Evolutionary conservation across 768 basidiomycete genomes (phyloP), one percentile per base, ranked within the genome.

Genomic region (Mycena vitilis): DNA sequence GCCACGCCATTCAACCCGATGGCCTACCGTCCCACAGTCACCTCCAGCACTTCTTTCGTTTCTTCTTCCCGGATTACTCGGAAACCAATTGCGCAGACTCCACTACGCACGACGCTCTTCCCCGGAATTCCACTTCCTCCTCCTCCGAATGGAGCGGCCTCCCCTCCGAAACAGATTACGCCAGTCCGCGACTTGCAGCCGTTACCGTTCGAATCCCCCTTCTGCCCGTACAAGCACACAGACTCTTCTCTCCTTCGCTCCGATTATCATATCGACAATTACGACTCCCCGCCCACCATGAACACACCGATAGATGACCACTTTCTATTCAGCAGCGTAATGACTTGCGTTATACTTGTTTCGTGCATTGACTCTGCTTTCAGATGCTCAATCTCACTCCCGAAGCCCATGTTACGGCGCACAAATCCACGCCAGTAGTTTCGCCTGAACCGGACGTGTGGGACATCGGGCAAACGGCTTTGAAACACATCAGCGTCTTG

Each of bases 401-500:
- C 47, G n/a, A 13, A 10, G 23, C n/a, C 13, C 42, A 51, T n/a
- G 51, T 76, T 60, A 38, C 25, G 44, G 49, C 20, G 38, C 52
- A 13, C 15, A 37, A 13, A 8, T 38, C 22, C 44, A 23, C 36
- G 25, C 20, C 45, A 18, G 13, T 20, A 47, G 53, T 40, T 15
- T 1, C n/a, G 4, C 16, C 11, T 45, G 60, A 54, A 61, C 52
- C 70, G 64, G 61, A 23, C 49, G 20, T 71, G 38, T 63, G 78
- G 22, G 75, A 79, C 60, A 70, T 76, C 45, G 69, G 71, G 23
- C 61, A 61, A 23, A 74, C 81, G 16, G 78, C 81, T 30, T 64
- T 83, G 30, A 79, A 80, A 64, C 75, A 85, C 61, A 74, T 83
- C 25, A 77, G 76, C 10, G 75, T 81, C 40, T 69, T 83, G 9